A percentile compares a stretch with the other conserved stretches of the same genome.
These are phyloP conservation scores for Giardia duodenalis DNA, from an alignment of 208 protist genomes.

Conservation along the genomic window DNA sequence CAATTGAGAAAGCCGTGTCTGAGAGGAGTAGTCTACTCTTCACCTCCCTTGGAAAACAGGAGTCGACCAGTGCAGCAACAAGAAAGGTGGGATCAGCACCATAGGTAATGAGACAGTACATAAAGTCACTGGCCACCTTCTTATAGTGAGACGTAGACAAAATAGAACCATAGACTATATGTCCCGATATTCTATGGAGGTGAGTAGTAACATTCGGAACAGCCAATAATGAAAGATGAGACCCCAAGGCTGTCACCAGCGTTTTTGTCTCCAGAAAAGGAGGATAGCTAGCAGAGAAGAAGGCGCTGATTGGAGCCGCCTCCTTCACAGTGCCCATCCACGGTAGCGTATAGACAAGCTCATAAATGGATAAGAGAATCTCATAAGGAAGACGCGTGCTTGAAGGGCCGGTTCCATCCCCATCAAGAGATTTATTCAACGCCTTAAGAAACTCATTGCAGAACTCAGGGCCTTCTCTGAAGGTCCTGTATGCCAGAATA, in stretches of 20 bases:
- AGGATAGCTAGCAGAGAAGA: too few species aligned
- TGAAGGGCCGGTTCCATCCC: neutral
- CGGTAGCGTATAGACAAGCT: neutral
- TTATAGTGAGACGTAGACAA: constrained; percentile 22
- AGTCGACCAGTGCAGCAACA: neutral
- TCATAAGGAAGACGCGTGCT: neutral
- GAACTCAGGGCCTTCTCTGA: neutral
- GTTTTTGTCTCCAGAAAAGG: too few species aligned
- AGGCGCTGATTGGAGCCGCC: too few species aligned
- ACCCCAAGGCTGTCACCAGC: too few species aligned
- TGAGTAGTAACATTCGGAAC: too few species aligned
- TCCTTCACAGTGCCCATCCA: neutral
- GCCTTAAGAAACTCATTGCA: neutral
- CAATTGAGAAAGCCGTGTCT: neutral
- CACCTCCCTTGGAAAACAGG: neutral
- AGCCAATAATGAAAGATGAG: too few species aligned
- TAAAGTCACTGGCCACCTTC: neutral
- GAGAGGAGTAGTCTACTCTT: neutral
- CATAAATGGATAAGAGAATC: neutral
- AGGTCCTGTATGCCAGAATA: neutral
- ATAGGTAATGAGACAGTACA: neutral
- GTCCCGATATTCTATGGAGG: neutral
- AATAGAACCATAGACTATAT: constrained; percentile 25
- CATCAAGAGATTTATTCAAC: neutral
- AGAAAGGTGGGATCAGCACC: neutral